Conservation (phyloP, 805 yeast species). For the Yamadazyma philogaea region DNA sequence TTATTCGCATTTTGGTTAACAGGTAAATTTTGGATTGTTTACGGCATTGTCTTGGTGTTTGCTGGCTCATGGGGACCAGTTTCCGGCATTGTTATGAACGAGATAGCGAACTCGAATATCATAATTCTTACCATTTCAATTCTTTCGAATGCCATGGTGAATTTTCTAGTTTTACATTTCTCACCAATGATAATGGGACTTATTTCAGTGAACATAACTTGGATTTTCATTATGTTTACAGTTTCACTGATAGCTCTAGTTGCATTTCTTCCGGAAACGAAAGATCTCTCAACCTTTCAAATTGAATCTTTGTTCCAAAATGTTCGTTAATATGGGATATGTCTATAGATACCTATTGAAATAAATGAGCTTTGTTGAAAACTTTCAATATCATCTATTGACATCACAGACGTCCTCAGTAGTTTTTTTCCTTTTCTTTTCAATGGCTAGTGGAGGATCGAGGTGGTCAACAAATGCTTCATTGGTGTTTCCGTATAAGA, state of each 20-base stretch:
- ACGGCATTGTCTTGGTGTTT: constrained; percentile 8
- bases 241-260: constrained; percentile 6
- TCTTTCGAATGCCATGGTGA: constrained; percentile 10
- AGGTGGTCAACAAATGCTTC: too few relatives aligned
- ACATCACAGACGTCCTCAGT: too few relatives aligned
- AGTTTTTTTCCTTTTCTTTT: neutral
- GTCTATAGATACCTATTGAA: neutral
- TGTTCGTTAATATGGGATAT: neutral
- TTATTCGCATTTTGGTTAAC: constrained; percentile 4
- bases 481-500: too few relatives aligned
- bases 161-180: constrained; percentile 11
- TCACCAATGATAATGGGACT: constrained; percentile 5
- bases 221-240: constrained; percentile 9
- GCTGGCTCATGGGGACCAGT: constrained; percentile 33
- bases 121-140: constrained; percentile 15
- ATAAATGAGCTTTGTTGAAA: too few relatives aligned
- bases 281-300: neutral
- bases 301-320: constrained; percentile 7
- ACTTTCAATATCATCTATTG: too few relatives aligned
- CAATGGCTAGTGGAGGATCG: too few relatives aligned
- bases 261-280: constrained; percentile 13
- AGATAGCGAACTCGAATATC: constrained; percentile 21
- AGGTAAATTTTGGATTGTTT: constrained; percentile 3
- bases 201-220: constrained; percentile 3
- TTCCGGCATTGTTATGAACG: constrained; percentile 22